A percentile compares a stretch with the other conserved stretches of the same genome.
These are phyloP conservation scores for Ambrosiella xylebori DNA, from an alignment of 2,329 filamentous ascomycete genomes.

Conservation along the genomic window DNA sequence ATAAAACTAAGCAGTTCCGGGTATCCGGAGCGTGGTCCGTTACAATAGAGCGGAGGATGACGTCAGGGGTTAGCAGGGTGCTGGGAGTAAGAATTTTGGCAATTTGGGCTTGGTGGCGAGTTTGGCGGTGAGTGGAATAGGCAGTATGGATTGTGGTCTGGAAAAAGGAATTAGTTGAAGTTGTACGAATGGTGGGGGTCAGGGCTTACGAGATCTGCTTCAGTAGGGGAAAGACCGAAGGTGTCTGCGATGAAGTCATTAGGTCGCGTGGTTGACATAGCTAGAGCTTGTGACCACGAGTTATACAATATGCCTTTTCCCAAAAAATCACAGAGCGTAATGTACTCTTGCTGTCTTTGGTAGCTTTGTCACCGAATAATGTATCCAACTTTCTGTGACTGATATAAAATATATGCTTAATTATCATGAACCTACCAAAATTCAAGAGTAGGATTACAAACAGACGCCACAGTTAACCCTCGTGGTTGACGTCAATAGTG, in stretches of 20 bases:
- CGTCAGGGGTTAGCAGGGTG: constrained; percentile 50
- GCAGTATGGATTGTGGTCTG: constrained; percentile 47
- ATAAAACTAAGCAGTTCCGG: constrained; percentile 71
- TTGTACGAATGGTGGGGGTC: not conserved
- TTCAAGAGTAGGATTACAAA: not conserved
- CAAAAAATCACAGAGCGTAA: not conserved
- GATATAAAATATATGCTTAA: no score
- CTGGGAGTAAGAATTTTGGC: constrained; percentile 47
- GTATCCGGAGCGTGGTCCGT: constrained; percentile 48
- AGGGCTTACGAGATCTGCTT: not conserved
- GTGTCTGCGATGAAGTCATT: constrained; percentile 8
- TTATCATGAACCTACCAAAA: no score
- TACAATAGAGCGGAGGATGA: constrained; percentile 15
- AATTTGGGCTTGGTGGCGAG: constrained; percentile 60
- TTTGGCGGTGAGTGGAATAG: constrained; percentile 58
- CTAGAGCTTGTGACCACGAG: not conserved
- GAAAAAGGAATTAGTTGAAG: not conserved
- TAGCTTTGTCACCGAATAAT: no score
- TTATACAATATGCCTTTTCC: not conserved
- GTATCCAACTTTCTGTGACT: no score
- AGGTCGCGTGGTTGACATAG: constrained; percentile 4
- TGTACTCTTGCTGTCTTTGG: not conserved
- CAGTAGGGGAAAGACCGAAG: not conserved
- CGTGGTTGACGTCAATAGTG: no score
- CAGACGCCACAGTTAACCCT: not conserved